A percentile compares a stretch with the other conserved stretches of the same genome.
phyloP scores from a whole-genome alignment of 163 green algal species.

The Smithsoniella earleae region DNA sequence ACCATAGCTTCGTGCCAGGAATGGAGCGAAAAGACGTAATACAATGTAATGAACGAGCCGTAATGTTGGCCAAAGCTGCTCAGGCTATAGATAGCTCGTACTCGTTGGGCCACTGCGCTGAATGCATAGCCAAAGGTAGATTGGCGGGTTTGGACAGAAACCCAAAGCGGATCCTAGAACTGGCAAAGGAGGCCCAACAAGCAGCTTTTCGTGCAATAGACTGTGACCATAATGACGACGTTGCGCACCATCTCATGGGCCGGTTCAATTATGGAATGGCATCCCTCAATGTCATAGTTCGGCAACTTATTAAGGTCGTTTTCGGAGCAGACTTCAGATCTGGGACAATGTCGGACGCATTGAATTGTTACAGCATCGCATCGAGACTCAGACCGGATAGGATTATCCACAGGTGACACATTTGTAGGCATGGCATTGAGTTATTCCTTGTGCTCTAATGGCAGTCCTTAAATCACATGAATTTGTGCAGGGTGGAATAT shows the following conservation, averaged over 20 bases:
- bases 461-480: slow-evolving; percentile 60
- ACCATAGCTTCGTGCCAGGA: not conserved
- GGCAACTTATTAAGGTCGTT: slow-evolving; percentile 53
- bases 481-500: slow-evolving; percentile 47
- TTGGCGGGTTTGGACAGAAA: not conserved
- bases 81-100: not conserved
- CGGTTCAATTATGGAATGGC: slow-evolving; percentile 71
- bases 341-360: slow-evolving; percentile 48
- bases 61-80: not conserved
- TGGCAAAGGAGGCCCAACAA: slow-evolving; percentile 42
- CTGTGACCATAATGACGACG: slow-evolving; percentile 53
- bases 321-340: slow-evolving; percentile 52
- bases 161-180: slow-evolving; percentile 32
- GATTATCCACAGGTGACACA: slow-evolving; percentile 52
- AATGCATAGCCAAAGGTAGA: slow-evolving; percentile 1
- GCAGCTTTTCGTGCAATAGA: slow-evolving; percentile 44
- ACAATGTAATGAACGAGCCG: not conserved
- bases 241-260: slow-evolving; percentile 77
- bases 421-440: slow-evolving; percentile 32
- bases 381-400: slow-evolving; percentile 45
- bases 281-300: slow-evolving; percentile 56
- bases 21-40: not conserved
- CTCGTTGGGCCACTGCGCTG: not conserved
- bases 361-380: slow-evolving; percentile 47
- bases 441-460: slow-evolving; percentile 67